Evolutionary conservation across 1,139 yeast genomes (phyloP).

Genomic region (Scheffersomyces segobiensis): DNA sequence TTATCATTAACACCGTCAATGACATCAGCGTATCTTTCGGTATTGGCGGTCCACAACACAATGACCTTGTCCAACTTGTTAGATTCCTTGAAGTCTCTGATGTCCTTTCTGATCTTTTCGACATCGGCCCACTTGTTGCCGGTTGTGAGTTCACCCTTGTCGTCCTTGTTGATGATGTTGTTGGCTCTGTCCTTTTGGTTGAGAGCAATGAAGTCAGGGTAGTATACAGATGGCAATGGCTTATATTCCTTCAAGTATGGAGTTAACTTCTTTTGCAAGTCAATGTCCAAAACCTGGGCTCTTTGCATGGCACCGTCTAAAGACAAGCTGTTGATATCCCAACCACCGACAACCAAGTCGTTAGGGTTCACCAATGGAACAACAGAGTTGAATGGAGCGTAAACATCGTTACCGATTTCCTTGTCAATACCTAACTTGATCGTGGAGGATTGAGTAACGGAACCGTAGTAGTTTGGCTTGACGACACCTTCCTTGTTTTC

Average conservation of each 20-base stretch:
- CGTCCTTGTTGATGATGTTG: constrained; percentile 67
- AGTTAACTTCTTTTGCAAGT: constrained; percentile 75
- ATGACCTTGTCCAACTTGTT: constrained; percentile 83
- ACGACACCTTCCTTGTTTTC: constrained; percentile 80
- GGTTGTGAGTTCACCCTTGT: constrained; percentile 52
- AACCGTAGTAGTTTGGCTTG: constrained; percentile 88
- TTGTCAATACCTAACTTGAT: constrained; percentile 83
- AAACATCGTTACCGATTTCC: constrained; percentile 76
- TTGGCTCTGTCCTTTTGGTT: constrained; percentile 93
- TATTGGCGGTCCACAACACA: constrained; percentile 95
- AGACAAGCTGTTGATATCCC: constrained; percentile 83
- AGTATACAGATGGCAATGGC: constrained; percentile 86
- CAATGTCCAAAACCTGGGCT: constrained; percentile 83
- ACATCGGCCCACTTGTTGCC: constrained; percentile 87
- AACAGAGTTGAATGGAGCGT: constrained; percentile 88
- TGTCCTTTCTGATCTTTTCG: constrained; percentile 81
- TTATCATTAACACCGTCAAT: constrained; percentile 84
- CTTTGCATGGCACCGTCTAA: constrained; percentile 81
- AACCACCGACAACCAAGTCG: constrained; percentile 87
- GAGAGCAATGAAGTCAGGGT: constrained; percentile 95
- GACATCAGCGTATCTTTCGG: constrained; percentile 87
- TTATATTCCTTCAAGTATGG: constrained; percentile 61
- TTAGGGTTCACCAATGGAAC: constrained; percentile 90
- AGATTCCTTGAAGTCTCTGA: constrained; percentile 70
- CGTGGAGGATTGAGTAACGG: constrained; percentile 94